These are phyloP conservation scores for Verticillium dahliae DNA, from an alignment of 2,329 filamentous ascomycete species.

Conservation along the genomic window DNA sequence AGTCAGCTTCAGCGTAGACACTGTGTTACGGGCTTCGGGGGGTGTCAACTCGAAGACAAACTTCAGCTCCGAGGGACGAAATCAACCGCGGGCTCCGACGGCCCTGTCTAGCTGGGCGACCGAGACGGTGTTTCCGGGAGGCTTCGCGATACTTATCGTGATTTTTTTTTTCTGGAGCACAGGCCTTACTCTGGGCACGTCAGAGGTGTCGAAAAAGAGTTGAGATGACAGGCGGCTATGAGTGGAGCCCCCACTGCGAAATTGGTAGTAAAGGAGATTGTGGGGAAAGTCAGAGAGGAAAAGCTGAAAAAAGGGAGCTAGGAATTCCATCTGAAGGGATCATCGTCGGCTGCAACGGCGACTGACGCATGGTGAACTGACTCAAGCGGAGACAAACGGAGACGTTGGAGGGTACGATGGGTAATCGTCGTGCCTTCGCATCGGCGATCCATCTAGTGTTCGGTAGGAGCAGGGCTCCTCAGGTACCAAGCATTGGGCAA, in stretches of 20 bases:
- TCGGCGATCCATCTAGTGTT: background rate
- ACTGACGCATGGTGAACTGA: slow-evolving; percentile 1
- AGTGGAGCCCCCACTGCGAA: background rate
- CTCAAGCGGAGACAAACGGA: background rate
- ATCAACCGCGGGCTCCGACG: background rate
- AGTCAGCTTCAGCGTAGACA: background rate
- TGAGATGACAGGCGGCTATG: background rate
- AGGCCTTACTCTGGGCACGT: background rate
- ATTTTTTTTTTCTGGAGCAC: background rate
- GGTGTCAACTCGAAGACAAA: background rate
- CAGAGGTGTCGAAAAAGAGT: slow-evolving; percentile 9
- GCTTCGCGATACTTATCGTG: background rate
- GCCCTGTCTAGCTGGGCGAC: background rate
- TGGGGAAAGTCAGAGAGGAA: background rate
- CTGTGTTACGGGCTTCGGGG: background rate
- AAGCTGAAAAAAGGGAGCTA: background rate
- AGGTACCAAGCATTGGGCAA: background rate
- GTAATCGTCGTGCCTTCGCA: background rate
- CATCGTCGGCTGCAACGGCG: background rate
- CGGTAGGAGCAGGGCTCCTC: background rate
- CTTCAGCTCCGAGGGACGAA: background rate
- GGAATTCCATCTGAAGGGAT: background rate
- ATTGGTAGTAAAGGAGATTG: background rate
- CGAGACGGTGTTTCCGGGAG: background rate
- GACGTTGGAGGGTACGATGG: background rate